Evolutionary conservation across 75 land plant genomes (phyloP).

Genomic region (Cryptomeria japonica): DNA sequence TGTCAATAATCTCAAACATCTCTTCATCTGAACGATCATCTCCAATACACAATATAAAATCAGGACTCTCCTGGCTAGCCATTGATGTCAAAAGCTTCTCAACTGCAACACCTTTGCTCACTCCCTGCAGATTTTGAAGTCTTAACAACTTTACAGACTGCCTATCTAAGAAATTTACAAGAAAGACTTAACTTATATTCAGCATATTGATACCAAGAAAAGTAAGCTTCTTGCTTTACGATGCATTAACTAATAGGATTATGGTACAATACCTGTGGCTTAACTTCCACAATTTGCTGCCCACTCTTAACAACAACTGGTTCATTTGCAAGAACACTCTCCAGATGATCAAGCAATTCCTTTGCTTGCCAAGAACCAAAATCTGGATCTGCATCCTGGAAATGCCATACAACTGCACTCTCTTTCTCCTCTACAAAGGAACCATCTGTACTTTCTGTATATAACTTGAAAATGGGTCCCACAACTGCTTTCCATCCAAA

Average conservation of each 20-base stretch:
- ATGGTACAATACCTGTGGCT: constrained; percentile 53
- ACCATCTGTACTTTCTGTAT: constrained; percentile 66
- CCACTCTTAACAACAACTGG: constrained; percentile 70
- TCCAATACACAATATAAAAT: constrained; percentile 61
- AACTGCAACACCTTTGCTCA: constrained; percentile 48
- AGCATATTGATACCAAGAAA: neutral
- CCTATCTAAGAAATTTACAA: neutral
- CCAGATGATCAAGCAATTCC: constrained; percentile 63
- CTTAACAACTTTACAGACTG: constrained; percentile 2
- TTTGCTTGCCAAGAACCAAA: constrained; percentile 74
- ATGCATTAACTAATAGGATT: neutral
- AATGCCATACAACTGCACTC: constrained; percentile 69
- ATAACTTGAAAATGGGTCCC: constrained; percentile 52
- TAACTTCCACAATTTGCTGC: constrained; percentile 65
- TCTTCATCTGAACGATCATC: constrained; percentile 71
- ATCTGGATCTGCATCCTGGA: constrained; percentile 70
- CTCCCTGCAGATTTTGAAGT: constrained; percentile 38
- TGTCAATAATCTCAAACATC: constrained; percentile 52
- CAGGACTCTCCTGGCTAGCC: constrained; percentile 34
- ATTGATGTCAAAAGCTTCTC: constrained; percentile 42
- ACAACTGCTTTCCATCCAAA: constrained; percentile 62
- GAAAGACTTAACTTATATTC: neutral
- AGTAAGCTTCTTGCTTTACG: neutral
- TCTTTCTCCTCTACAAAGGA: constrained; percentile 60
- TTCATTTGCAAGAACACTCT: constrained; percentile 69